Conservation (phyloP, 176 grass and related monocot genomes). For the Lolium multiflorum region DNA sequence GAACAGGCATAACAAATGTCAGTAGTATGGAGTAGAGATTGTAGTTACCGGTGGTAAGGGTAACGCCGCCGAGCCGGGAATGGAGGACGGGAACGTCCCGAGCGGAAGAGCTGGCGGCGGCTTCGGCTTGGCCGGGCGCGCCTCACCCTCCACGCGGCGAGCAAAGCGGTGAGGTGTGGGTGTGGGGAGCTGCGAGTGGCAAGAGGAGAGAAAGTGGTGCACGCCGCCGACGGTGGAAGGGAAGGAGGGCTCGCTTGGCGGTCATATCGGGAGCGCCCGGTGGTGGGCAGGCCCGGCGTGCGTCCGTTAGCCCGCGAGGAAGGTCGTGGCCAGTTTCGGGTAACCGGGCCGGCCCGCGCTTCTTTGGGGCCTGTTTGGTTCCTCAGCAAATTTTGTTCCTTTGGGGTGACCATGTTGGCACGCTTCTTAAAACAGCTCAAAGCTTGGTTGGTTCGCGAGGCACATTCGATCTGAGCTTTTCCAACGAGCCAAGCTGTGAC, state of each 20-base stretch:
- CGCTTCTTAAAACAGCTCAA: no score
- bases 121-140: background rate
- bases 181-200: constrained; percentile 27
- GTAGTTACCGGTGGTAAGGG: constrained; percentile 2
- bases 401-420: no score
- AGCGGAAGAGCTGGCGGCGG: background rate
- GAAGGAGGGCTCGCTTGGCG: constrained; percentile 15
- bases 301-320: background rate
- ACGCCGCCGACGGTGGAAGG: constrained; percentile 7
- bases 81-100: background rate
- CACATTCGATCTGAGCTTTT: no score
- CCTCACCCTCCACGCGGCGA: background rate
- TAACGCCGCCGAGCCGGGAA: constrained; percentile 12
- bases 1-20: background rate
- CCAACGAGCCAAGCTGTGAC: no score
- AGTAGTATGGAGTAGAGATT: background rate
- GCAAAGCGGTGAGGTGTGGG: constrained; percentile 32
- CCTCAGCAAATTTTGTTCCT: no score
- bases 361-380: no score
- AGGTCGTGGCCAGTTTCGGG: background rate
- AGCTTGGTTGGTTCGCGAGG: no score
- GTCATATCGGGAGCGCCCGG: background rate
- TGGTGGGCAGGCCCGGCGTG: background rate
- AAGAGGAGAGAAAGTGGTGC: background rate
- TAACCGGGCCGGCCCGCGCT: background rate